Evolutionary conservation across 768 basidiomycete species (phyloP).

Genomic region (Trametes coccinea): DNA sequence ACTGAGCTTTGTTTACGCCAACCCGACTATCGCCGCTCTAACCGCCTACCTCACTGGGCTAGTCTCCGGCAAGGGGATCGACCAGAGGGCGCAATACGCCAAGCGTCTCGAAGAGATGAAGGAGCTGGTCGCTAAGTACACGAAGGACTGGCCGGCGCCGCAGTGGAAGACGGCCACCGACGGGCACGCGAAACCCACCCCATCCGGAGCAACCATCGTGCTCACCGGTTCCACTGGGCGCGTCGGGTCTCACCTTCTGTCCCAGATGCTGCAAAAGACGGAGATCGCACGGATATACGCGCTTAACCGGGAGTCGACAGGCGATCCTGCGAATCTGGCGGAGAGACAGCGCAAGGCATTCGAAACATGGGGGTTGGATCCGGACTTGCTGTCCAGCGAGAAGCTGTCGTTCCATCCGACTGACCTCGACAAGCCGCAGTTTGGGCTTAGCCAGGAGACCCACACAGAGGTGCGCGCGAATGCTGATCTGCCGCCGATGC

Average conservation of each 20-base stretch:
- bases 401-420: constrained; percentile 20
- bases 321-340: background rate
- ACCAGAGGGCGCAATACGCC: constrained; percentile 25
- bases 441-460: constrained; percentile 16
- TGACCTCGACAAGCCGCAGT: constrained; percentile 7
- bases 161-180: background rate
- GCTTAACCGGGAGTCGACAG: constrained; percentile 24
- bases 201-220: constrained; percentile 25
- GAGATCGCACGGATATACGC: too few relatives aligned
- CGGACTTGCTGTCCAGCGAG: background rate
- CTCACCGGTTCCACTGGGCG: constrained; percentile 39
- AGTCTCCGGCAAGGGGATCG: constrained; percentile 1
- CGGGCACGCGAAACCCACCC: constrained; percentile 2
- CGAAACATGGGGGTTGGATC: constrained; percentile 19
- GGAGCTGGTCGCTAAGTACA: constrained; percentile 44
- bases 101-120: constrained; percentile 31
- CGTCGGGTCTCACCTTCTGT: constrained; percentile 32
- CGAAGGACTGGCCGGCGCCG: constrained; percentile 1
- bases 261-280: constrained; percentile 28
- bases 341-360: constrained; percentile 21
- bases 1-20: constrained; percentile 36
- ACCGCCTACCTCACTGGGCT: constrained; percentile 22
- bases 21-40: constrained; percentile 41
- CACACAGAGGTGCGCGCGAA: constrained; percentile 16
- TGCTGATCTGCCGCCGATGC: background rate